Conservation (phyloP, 2,329 filamentous ascomycete genomes). For the Beauveria pseudobassiana region DNA sequence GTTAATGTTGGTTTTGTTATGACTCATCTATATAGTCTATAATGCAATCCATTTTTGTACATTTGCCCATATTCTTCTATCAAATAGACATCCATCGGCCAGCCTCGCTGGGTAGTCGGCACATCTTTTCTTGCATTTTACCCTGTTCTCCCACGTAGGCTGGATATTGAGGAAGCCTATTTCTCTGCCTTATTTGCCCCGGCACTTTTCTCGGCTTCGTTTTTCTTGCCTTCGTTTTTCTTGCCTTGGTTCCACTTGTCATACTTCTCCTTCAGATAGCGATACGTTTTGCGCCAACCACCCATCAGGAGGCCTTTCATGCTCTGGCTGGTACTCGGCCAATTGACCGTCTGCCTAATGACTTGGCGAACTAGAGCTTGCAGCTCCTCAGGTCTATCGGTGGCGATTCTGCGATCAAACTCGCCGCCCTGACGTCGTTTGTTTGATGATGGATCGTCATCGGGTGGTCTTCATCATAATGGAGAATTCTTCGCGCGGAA, state of each 20-base stretch:
- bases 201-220: slow-evolving; percentile 18
- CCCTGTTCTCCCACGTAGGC: neutral
- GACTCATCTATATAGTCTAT: neutral
- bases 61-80: neutral
- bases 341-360: slow-evolving; percentile 81
- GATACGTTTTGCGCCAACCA: slow-evolving; percentile 59
- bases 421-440: slow-evolving; percentile 68
- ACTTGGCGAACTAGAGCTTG: slow-evolving; percentile 62
- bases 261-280: slow-evolving; percentile 78
- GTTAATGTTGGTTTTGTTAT: neutral
- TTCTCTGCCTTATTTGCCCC: neutral
- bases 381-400: slow-evolving; percentile 59
- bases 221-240: slow-evolving; percentile 29
- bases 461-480: slow-evolving; percentile 72
- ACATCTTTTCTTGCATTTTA: neutral
- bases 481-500: slow-evolving; percentile 76
- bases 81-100: neutral
- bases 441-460: slow-evolving; percentile 62
- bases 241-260: slow-evolving; percentile 51
- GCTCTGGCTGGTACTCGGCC: slow-evolving; percentile 85
- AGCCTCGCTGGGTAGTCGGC: neutral
- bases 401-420: slow-evolving; percentile 80
- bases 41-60: neutral
- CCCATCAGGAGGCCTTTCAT: slow-evolving; percentile 77
- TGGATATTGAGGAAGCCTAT: neutral